Percentiles rank a stretch among this genome's conserved stretches.
Conservation (phyloP, 2,329 filamentous ascomycete genomes). For the Ophiostoma himal-ulmi region DNA sequence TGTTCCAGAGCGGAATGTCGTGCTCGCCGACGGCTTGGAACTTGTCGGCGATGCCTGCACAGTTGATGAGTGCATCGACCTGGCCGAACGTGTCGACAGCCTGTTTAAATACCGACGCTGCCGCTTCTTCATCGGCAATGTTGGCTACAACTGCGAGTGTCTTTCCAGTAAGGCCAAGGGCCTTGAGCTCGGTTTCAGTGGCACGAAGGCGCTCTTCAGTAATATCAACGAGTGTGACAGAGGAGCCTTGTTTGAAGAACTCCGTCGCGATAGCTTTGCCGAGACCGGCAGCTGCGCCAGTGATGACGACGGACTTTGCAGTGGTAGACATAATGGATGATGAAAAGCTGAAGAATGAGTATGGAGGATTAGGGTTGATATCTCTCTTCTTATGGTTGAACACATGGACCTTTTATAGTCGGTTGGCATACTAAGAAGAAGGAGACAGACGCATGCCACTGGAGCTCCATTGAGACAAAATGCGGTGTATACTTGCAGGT, state of each 20-base stretch:
- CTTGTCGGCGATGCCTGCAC: slow-evolving; percentile 52
- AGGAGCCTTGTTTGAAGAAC: not conserved
- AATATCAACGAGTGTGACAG: not conserved
- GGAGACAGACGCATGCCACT: not conserved
- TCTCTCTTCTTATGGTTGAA: not conserved
- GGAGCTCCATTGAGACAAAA: not conserved
- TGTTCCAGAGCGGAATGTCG: slow-evolving; percentile 45
- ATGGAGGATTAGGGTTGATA: not conserved
- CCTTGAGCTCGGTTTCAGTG: not conserved
- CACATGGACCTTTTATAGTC: not conserved
- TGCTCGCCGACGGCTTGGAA: slow-evolving; percentile 48
- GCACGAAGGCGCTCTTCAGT: not conserved
- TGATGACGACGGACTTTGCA: not conserved
- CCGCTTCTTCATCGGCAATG: not conserved
- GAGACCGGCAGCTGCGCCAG: not conserved
- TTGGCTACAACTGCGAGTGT: not conserved
- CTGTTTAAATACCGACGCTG: not conserved
- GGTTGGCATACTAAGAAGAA: not conserved
- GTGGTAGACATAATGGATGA: not conserved
- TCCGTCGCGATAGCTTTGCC: not conserved
- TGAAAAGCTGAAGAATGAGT: not conserved
- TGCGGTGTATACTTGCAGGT: not conserved
- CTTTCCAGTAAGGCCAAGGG: not conserved
- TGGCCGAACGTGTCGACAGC: slow-evolving; percentile 27
- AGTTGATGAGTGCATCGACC: slow-evolving; percentile 54